These are phyloP conservation scores for Phaeodactylum tricornutum DNA, from an alignment of 108 stramenopile species.

Conservation along the genomic window DNA sequence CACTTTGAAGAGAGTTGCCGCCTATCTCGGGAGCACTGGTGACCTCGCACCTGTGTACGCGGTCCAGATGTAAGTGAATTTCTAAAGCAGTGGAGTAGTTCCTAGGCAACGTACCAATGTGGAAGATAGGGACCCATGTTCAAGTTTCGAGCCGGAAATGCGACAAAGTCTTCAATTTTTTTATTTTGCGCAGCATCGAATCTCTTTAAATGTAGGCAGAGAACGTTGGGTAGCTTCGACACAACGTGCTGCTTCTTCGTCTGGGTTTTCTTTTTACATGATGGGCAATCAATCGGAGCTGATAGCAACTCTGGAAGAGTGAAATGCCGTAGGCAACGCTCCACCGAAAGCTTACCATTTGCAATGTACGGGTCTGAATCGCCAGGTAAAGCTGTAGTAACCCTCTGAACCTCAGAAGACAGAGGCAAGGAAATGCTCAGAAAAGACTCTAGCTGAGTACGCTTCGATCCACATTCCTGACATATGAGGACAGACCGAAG, in stretches of 20 bases:
- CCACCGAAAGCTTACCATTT: slow-evolving; percentile 19
- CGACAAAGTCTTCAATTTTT: slow-evolving; percentile 66
- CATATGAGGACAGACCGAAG: slow-evolving; percentile 65
- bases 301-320: slow-evolving; percentile 39
- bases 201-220: slow-evolving; percentile 77
- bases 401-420: slow-evolving; percentile 27
- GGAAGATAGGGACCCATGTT: slow-evolving; percentile 67
- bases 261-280: slow-evolving; percentile 41
- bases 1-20: no score
- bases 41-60: slow-evolving; percentile 35
- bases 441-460: slow-evolving; percentile 52
- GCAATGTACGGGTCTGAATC: neutral
- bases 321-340: slow-evolving; percentile 53
- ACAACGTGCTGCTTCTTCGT: slow-evolving; percentile 68
- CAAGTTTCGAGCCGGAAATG: slow-evolving; percentile 52
- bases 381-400: neutral
- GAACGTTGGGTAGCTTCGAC: slow-evolving; percentile 50
- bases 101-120: slow-evolving; percentile 50
- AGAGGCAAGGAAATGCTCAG: slow-evolving; percentile 65
- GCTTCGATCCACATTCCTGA: slow-evolving; percentile 56
- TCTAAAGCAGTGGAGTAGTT: neutral
- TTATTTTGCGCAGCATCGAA: slow-evolving; percentile 60
- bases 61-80: slow-evolving; percentile 5
- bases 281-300: slow-evolving; percentile 49
- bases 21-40: no score